Evolutionary conservation across 2,329 filamentous ascomycete genomes (phyloP).

Genomic region (Ceratocystis colombiana): DNA sequence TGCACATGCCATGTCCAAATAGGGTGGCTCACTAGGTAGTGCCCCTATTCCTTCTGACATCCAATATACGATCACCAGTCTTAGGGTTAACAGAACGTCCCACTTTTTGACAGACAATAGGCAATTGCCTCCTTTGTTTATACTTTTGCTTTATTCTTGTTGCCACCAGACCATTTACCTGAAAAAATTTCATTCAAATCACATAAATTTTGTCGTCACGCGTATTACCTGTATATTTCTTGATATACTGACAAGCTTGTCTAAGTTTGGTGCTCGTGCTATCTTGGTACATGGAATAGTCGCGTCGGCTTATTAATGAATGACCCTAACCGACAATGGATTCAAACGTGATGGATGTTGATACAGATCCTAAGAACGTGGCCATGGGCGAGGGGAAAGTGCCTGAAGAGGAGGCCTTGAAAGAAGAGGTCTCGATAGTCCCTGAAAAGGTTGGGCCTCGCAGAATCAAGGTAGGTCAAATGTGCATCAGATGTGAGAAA

Average conservation of each 20-base stretch:
- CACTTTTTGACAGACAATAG: background rate
- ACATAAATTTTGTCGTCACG: no score
- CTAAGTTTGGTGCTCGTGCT: no score
- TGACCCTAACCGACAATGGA: background rate
- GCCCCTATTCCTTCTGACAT: no score
- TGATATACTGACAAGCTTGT: no score
- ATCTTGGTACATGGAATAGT: no score
- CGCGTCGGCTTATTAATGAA: background rate
- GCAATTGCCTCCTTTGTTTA: background rate
- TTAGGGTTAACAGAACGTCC: conserved; percentile 6
- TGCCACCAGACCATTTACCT: no score
- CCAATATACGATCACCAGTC: background rate
- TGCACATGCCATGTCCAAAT: no score
- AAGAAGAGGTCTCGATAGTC: background rate
- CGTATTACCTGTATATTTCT: no score
- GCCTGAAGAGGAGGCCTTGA: background rate
- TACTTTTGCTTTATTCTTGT: no score
- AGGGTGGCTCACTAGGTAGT: no score
- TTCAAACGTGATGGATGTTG: background rate
- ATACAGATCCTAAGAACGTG: background rate
- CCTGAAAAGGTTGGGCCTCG: background rate
- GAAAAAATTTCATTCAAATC: no score
- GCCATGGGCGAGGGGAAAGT: background rate
- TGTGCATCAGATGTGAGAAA: background rate
- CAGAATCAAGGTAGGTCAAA: conserved; percentile 16